phyloP scores from a whole-genome alignment of 345 rosid genomes.

The Psidium friedrichsthalianum region DNA sequence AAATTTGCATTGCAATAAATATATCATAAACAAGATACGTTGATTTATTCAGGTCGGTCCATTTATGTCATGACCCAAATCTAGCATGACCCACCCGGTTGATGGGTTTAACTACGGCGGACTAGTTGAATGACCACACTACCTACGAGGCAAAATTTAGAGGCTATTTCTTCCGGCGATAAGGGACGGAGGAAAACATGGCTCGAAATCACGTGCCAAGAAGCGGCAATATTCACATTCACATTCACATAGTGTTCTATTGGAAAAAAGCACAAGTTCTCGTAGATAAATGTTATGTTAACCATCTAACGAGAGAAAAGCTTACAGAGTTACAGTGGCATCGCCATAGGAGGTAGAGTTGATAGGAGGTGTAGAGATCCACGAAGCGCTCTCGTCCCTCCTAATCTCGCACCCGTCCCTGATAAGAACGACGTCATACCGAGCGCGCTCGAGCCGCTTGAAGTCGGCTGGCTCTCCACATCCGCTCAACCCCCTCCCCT shows the following conservation, averaged over 20 bases:
- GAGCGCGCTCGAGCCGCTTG: not conserved
- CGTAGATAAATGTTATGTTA: not conserved
- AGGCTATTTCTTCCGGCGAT: not conserved
- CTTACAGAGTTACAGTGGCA: not conserved
- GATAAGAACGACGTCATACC: not conserved
- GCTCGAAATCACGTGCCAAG: too few species aligned
- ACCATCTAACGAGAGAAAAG: not conserved
- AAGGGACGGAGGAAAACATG: too few species aligned
- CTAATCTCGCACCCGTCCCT: not conserved
- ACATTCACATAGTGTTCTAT: too few species aligned
- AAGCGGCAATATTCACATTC: too few species aligned
- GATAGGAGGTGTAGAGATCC: not conserved
- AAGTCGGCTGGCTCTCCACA: not conserved
- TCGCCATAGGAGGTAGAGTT: not conserved
- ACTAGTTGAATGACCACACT: not conserved
- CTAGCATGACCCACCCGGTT: too few species aligned
- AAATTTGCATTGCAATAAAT: too few species aligned
- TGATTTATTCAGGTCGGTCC: too few species aligned
- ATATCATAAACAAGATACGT: too few species aligned
- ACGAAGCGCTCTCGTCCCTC: not conserved
- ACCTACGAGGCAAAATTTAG: not conserved
- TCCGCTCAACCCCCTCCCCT: not conserved
- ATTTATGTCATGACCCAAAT: too few species aligned
- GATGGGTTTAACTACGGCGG: not conserved
- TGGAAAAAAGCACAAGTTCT: not conserved